phyloP scores from a whole-genome alignment of 2,329 filamentous ascomycete species.

The Cladosporium phlei region DNA sequence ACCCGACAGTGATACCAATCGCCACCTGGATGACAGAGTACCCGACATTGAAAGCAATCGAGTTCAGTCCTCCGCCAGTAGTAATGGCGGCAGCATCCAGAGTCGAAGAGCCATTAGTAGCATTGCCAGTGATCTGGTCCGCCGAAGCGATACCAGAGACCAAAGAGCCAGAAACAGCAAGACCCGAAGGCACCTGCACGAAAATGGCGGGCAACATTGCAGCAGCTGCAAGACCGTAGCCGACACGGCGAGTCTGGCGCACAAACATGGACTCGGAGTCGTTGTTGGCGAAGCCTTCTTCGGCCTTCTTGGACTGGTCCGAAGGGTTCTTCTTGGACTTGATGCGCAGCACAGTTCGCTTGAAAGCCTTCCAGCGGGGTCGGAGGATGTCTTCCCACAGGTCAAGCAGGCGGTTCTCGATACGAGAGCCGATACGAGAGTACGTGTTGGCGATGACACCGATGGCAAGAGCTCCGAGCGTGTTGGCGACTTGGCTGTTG shows the following conservation, averaged over 20 bases:
- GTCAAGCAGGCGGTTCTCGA: conserved; percentile 53
- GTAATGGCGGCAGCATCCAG: conserved; percentile 33
- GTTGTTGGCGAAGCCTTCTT: conserved; percentile 23
- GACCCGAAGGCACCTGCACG: conserved; percentile 57
- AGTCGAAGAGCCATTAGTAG: conserved; percentile 43
- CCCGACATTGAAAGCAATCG: conserved; percentile 44
- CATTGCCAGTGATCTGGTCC: conserved; percentile 46
- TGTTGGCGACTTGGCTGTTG: conserved; percentile 72
- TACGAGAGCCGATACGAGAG: conserved; percentile 58
- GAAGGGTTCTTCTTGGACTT: conserved; percentile 19
- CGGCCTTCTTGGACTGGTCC: conserved; percentile 20
- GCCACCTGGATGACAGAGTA: conserved; percentile 48
- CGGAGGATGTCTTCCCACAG: conserved; percentile 50
- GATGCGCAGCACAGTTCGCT: conserved; percentile 30
- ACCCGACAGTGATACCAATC: conserved; percentile 48
- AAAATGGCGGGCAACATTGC: conserved; percentile 86
- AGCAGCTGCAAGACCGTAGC: conserved; percentile 76
- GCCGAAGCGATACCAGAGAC: conserved; percentile 54
- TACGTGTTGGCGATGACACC: conserved; percentile 77
- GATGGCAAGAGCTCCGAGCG: conserved; percentile 69
- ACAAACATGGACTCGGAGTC: conserved; percentile 29
- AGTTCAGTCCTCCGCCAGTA: conserved; percentile 32
- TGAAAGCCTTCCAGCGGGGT: conserved; percentile 31
- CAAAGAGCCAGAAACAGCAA: conserved; percentile 54
- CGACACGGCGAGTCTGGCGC: conserved; percentile 43